Percentiles rank a stretch among this genome's conserved stretches.
Evolutionary conservation across 2,329 filamentous ascomycete species (phyloP).

Genomic region (Geosmithia morbida): DNA sequence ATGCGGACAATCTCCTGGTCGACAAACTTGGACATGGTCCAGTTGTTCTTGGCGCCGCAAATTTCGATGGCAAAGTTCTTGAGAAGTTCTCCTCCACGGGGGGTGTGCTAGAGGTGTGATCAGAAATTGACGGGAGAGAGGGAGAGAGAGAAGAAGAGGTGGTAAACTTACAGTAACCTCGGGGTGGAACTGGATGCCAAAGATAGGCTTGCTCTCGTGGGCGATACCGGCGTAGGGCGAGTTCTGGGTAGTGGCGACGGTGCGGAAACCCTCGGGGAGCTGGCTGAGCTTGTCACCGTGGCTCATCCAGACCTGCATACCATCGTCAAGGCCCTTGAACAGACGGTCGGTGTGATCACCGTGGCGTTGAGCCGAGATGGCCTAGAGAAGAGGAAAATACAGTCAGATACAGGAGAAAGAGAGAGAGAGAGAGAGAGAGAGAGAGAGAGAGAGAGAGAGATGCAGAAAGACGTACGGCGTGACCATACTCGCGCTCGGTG

Average conservation of each 20-base stretch:
- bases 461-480: slow-evolving; percentile 30
- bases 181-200: slow-evolving; percentile 80
- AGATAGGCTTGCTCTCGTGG: slow-evolving; percentile 55
- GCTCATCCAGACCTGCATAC: slow-evolving; percentile 68
- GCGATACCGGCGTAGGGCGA: slow-evolving; percentile 70
- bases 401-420: not conserved
- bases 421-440: not conserved
- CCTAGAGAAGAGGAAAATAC: not conserved
- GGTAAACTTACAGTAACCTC: slow-evolving; percentile 30
- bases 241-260: slow-evolving; percentile 62
- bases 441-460: slow-evolving; percentile 45
- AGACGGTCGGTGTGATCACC: slow-evolving; percentile 57
- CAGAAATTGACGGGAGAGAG: not conserved
- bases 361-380: not conserved
- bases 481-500: slow-evolving; percentile 52
- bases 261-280: slow-evolving; percentile 59
- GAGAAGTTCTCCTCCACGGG: slow-evolving; percentile 54
- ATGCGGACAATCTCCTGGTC: slow-evolving; percentile 72
- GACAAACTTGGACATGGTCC: slow-evolving; percentile 77
- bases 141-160: not conserved
- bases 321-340: slow-evolving; percentile 58
- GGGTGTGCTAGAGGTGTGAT: slow-evolving; percentile 33
- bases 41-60: slow-evolving; percentile 61
- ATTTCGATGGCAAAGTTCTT: slow-evolving; percentile 76
- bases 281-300: slow-evolving; percentile 74